These are phyloP conservation scores for Amaranthus cruentus DNA, from an alignment of 148 eudicot genomes.

Conservation along the genomic window DNA sequence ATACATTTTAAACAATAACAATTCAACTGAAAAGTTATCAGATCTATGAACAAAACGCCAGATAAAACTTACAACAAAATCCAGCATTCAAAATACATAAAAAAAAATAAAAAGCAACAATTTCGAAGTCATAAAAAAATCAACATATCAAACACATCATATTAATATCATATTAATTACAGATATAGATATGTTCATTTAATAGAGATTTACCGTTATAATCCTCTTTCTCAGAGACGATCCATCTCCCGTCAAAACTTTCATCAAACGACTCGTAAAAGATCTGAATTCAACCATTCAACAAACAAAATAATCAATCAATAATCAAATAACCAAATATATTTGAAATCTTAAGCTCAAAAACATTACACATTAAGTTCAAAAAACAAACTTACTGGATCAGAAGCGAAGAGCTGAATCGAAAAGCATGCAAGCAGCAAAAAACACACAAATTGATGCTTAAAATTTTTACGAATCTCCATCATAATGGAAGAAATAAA, in stretches of 20 bases:
- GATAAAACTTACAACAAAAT: too few species aligned
- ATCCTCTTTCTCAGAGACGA: slow-evolving; percentile 69
- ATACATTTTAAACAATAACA: not conserved
- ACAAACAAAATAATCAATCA: slow-evolving; percentile 1
- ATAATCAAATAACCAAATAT: slow-evolving; percentile 2
- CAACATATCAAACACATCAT: too few species aligned
- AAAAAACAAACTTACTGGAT: slow-evolving; percentile 42
- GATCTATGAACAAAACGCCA: not conserved
- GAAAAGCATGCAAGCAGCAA: slow-evolving; percentile 39
- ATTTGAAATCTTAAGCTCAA: not conserved
- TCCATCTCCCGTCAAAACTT: slow-evolving; percentile 79
- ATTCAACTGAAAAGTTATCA: not conserved
- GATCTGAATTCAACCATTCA: slow-evolving; percentile 33
- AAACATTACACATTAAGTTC: not conserved
- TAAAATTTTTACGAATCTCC: slow-evolving; percentile 37
- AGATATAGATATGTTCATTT: not conserved
- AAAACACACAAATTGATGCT: slow-evolving; percentile 27
- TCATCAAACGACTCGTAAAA: slow-evolving; percentile 79
- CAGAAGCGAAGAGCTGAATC: slow-evolving; percentile 46
- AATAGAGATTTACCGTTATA: slow-evolving; percentile 47
- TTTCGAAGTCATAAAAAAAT: too few species aligned
- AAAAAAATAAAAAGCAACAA: not conserved
- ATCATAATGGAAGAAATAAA: slow-evolving; percentile 13
- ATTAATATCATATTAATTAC: too few species aligned
- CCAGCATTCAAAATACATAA: not conserved